Base-by-base conservation (phyloP, 164 flowering plant genomes). In the Berberis vulgaris region DNA sequence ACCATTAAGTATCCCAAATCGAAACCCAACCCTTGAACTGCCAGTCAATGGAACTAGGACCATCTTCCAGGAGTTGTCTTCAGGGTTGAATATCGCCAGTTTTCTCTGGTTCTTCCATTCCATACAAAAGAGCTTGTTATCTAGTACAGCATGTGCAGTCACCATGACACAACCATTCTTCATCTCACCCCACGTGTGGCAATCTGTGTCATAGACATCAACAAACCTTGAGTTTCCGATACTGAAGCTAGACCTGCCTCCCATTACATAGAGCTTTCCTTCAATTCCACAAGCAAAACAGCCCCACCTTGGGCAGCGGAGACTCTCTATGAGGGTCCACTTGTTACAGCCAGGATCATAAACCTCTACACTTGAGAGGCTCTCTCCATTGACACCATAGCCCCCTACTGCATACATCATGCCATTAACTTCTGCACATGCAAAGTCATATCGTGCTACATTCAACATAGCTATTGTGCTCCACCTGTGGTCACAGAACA, bases 81-180 rank as follows among this genome's bases (percentile, higher is more conserved):
- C 82, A 1, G 91, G 78, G 59, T 85, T 68, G 67, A 83, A 94
- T 4, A 91, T 77, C 0, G 89, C 70, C 1, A 94, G 73, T 67
- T 80, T 86, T 71, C 97, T 65, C 66, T 89, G 89, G 72, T 87
- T 86, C 78, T 87, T 94, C 99, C 97, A 94, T 73, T 91, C 96
- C 86, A 91, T 84, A 66, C 97, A 94, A 70, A 81, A 94, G 45
- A 94, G 89, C 81, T 77, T 82, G 57, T 81, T 79, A 10, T 81
- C 89, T 45, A 94, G 63, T 54, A 86, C 90, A 13, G 96, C 96
- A 71, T 94, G 97, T 43, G 99, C 84, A 5, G 96, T 91, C 60
- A 94, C 96, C 99, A 94, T 94, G 40, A 87, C 96, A 65, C 95
- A 84, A 1, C 99, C 99, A 50, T 89, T 94, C 79, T 88, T 91